These are phyloP conservation scores for Eragrostis curvula DNA, from an alignment of 176 grass and related monocot genomes.

Conservation along the genomic window DNA sequence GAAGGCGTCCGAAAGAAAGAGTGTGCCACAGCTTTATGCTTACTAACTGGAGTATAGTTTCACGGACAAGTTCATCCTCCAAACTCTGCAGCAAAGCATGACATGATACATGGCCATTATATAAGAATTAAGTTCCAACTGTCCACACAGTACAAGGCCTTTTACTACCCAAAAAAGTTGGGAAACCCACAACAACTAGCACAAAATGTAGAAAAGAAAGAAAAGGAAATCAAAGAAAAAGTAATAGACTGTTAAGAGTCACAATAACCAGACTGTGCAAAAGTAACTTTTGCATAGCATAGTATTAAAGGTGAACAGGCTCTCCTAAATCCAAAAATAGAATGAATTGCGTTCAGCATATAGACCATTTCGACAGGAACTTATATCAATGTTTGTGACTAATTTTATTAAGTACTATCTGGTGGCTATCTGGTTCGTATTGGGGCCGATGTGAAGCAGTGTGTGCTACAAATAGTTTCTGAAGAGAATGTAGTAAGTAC, in stretches of 20 bases:
- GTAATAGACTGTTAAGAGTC: not conserved
- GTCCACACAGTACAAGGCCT: not conserved
- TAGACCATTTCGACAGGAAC: conserved; percentile 15
- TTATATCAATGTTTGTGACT: conserved; percentile 1
- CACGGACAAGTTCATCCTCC: conserved; percentile 93
- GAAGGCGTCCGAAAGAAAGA: conserved; percentile 82
- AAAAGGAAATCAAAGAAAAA: no score
- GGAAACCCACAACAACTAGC: no score
- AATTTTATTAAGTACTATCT: conserved; percentile 24
- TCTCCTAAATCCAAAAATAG: not conserved
- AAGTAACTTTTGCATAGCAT: not conserved
- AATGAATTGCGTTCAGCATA: not conserved
- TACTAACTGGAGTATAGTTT: conserved; percentile 89
- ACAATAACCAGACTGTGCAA: not conserved
- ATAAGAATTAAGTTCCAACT: conserved; percentile 6
- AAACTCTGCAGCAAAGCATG: conserved; percentile 67
- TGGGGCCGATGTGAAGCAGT: not conserved
- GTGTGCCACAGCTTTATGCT: conserved; percentile 88
- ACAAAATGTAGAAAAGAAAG: no score
- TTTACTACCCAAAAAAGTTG: no score
- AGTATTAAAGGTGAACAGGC: not conserved
- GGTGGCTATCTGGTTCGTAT: not conserved
- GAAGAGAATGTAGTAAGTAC: conserved; percentile 41
- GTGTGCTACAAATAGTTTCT: conserved; percentile 11
- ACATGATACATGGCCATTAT: conserved; percentile 13